Conservation (phyloP, 139 green algal species). For the Micromonas pusilla region DNA sequence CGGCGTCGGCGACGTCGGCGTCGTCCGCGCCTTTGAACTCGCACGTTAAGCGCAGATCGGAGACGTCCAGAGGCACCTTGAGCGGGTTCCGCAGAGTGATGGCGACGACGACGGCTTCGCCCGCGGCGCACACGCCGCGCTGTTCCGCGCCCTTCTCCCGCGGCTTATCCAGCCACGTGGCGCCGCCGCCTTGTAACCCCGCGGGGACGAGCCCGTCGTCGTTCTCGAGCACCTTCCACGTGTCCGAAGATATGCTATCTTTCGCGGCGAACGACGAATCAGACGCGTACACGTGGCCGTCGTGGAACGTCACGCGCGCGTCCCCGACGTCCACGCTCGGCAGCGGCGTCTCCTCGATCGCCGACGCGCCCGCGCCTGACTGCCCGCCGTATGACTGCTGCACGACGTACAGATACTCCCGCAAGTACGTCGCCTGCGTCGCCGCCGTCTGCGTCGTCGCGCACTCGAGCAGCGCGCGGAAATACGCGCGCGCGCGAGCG, state of each 20-base stretch:
- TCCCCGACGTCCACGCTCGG: constrained; percentile 52
- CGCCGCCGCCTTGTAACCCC: not conserved
- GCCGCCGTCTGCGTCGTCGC: constrained; percentile 38
- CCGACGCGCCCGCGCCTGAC: not conserved
- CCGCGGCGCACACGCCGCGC: constrained; percentile 43
- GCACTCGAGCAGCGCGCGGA: constrained; percentile 54
- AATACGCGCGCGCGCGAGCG: constrained; percentile 53
- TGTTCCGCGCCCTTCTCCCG: not conserved
- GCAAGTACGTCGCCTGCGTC: constrained; percentile 64
- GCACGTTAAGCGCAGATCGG: constrained; percentile 54
- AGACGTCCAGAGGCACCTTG: constrained; percentile 47
- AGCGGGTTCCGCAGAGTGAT: constrained; percentile 75
- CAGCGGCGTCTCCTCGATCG: constrained; percentile 58
- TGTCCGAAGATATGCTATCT: no score
- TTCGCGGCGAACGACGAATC: constrained; percentile 17
- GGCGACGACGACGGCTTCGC: constrained; percentile 62
- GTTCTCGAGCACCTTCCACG: constrained; percentile 5
- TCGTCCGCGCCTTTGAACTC: constrained; percentile 39
- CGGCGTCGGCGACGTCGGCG: not conserved
- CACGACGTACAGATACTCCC: constrained; percentile 54
- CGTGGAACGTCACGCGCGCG: constrained; percentile 53
- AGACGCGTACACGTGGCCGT: constrained; percentile 49
- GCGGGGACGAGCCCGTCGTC: constrained; percentile 36
- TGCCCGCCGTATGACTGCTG: constrained; percentile 38
- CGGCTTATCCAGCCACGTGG: constrained; percentile 32